Evolutionary conservation across 208 protist genomes (phyloP).

Genomic region (Herpetomonas samuelpessoai): DNA sequence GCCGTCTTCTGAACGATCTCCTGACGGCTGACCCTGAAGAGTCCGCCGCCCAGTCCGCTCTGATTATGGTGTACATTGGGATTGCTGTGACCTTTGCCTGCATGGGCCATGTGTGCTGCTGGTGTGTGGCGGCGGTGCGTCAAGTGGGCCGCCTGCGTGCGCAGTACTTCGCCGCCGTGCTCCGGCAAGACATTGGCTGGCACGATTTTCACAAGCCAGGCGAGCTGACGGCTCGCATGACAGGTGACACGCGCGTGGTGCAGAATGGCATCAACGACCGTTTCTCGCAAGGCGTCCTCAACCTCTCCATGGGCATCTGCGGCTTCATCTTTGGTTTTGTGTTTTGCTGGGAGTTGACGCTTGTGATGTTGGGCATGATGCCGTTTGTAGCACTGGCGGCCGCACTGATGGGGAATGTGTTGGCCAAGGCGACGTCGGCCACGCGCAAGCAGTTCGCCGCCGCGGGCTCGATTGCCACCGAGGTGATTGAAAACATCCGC

Average conservation of each 20-base stretch:
- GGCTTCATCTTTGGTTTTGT: conserved; percentile 79
- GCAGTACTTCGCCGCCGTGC: conserved; percentile 49
- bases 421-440: conserved; percentile 39
- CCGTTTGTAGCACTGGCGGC: conserved; percentile 52
- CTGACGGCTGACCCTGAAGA: conserved; percentile 23
- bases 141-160: conserved; percentile 57
- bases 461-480: conserved; percentile 79
- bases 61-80: conserved; percentile 77
- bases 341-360: conserved; percentile 72
- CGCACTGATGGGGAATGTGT: conserved; percentile 48
- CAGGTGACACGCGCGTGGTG: conserved; percentile 67
- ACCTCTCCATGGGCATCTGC: conserved; percentile 61
- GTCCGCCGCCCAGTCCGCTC: conserved; percentile 31
- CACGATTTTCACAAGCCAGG: conserved; percentile 73
- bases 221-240: conserved; percentile 70
- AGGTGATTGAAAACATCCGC: conserved; percentile 80
- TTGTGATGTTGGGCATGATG: conserved; percentile 78
- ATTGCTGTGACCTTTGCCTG: conserved; percentile 33
- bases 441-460: conserved; percentile 70
- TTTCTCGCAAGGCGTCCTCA: conserved; percentile 61
- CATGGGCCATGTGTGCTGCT: conserved; percentile 40
- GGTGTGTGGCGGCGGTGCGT: conserved; percentile 44
- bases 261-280: conserved; percentile 89
- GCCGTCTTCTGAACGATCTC: conserved; percentile 63
- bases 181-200: conserved; percentile 89